Base-by-base conservation (phyloP, 2,329 filamentous ascomycete genomes). In the Pezicula neosporulosa region DNA sequence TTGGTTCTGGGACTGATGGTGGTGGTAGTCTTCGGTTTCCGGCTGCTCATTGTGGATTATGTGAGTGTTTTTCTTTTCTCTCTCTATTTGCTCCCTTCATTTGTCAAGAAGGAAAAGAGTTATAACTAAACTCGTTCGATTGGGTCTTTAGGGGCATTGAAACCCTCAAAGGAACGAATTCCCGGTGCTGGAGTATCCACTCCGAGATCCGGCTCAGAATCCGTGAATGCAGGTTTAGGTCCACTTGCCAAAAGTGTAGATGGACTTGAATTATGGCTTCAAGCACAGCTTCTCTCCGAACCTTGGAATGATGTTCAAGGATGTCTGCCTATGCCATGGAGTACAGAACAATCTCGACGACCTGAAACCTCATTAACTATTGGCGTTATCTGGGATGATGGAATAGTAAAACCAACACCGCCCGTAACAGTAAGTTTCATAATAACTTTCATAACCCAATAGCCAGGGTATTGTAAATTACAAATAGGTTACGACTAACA, bases 261-360 rank as follows among this genome's bases (percentile, higher is more conserved):
- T 2, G 38, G 38, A 5, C 16, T 42, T 6, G 38, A 42, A 10
- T 16, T 42, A 8, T 42, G 38, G 38, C 38, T 42, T 12, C 35
- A 44, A n/a, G 48, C 38, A 19, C 18, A 33, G 18, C 39, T 44
- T 18, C 19, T 33, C 3, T 15, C 27, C 10, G 63, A 74, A 51
- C 75, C 77, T 1, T 80, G 77, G 76, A 61, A 68, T 1, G 55
- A 70, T 16, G 79, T 81, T 48, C 74, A 77, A 2, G 74, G 73
- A 45, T 71, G 74, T 47, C 59, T 78, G 1, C 74, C 74, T 1
- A 70, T 80, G 3, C 75, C 76, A 0, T 82, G 78, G 77, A 58
- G 53, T 27, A 55, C 59, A 19, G 50, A 30, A n/a, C 30, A 68
- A 67, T 18, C 30, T 19, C 18, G 18, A n/a, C 15, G 16, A 36